Evolutionary conservation across 1,139 yeast genomes (phyloP).

Genomic region (Yamadazyma conglobata): DNA sequence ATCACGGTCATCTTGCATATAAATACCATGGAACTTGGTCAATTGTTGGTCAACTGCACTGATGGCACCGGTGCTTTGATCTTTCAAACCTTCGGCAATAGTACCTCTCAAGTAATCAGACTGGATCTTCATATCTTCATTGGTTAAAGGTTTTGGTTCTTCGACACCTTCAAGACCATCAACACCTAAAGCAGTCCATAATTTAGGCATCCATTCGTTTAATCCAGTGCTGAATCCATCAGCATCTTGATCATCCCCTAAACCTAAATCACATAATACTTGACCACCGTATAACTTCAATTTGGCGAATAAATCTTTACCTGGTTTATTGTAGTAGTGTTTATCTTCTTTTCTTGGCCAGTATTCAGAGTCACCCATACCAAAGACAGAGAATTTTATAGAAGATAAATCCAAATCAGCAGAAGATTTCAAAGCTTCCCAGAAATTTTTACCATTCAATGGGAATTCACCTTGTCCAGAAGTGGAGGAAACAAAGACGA

Average conservation of each 20-base stretch:
- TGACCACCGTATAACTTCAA: slow-evolving; percentile 70
- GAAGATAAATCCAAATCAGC: slow-evolving; percentile 71
- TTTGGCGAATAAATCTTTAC: slow-evolving; percentile 64
- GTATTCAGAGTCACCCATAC: slow-evolving; percentile 90
- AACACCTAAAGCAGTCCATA: slow-evolving; percentile 91
- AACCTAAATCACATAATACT: slow-evolving; percentile 69
- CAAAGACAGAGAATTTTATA: slow-evolving; percentile 74
- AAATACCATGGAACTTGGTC: slow-evolving; percentile 96
- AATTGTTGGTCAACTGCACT: slow-evolving; percentile 91
- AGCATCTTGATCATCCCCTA: slow-evolving; percentile 97
- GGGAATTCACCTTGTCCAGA: slow-evolving; percentile 99
- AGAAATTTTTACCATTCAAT: slow-evolving; percentile 85
- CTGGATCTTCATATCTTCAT: slow-evolving; percentile 89
- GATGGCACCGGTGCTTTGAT: slow-evolving; percentile 86
- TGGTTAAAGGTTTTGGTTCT: slow-evolving; percentile 93
- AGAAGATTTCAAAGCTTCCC: slow-evolving; percentile 76
- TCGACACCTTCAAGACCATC: slow-evolving; percentile 80
- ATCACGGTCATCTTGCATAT: slow-evolving; percentile 99
- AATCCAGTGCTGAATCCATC: slow-evolving; percentile 93
- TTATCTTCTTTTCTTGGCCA: slow-evolving; percentile 98
- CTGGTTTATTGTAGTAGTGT: slow-evolving; percentile 92
- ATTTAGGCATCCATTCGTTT: slow-evolving; percentile 75
- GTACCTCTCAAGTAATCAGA: slow-evolving; percentile 92
- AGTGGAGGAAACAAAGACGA: slow-evolving; percentile 80
- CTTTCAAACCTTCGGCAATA: slow-evolving; percentile 80